A percentile compares a stretch with the other conserved stretches of the same genome.
phyloP scores from a whole-genome alignment of 1,284 basidiomycete species.

The Irpex rosettiformis region DNA sequence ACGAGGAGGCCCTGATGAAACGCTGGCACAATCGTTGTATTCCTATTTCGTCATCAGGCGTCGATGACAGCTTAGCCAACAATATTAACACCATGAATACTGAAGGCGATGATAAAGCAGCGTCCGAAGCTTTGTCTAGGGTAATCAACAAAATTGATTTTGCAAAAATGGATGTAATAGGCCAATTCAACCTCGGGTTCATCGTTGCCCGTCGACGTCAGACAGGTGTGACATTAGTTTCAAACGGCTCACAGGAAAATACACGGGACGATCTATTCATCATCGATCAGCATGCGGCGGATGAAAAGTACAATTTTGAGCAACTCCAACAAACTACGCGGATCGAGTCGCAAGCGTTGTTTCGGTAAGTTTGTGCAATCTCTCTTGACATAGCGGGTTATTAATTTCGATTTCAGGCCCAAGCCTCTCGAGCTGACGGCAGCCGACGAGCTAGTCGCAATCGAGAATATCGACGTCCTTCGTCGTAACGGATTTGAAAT shows the following conservation, averaged over 20 bases:
- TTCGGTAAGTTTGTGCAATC: conserved; percentile 50
- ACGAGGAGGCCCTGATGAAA: neutral
- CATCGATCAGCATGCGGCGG: conserved; percentile 85
- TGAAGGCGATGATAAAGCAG: conserved; percentile 52
- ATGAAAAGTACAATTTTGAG: conserved; percentile 99
- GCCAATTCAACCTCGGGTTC: conserved; percentile 97
- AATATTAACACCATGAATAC: neutral
- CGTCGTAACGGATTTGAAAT: conserved; percentile 88
- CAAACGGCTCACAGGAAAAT: neutral
- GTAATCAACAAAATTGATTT: conserved; percentile 92
- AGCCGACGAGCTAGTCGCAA: conserved; percentile 85
- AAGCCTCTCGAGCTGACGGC: conserved; percentile 82
- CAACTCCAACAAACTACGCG: conserved; percentile 83
- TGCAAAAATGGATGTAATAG: conserved; percentile 77
- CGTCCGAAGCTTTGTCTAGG: conserved; percentile 75
- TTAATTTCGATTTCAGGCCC: conserved; percentile 48
- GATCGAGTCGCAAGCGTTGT: conserved; percentile 84
- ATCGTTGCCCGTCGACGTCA: conserved; percentile 76
- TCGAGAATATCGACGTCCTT: conserved; percentile 83
- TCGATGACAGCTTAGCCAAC: conserved; percentile 12
- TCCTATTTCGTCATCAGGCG: conserved; percentile 1
- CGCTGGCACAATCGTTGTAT: neutral
- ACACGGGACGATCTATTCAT: conserved; percentile 88
- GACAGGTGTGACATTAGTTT: conserved; percentile 6
- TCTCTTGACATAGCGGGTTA: neutral